Conservation (phyloP, 2,329 filamentous ascomycete genomes). For the Diaporthe longicolla region DNA sequence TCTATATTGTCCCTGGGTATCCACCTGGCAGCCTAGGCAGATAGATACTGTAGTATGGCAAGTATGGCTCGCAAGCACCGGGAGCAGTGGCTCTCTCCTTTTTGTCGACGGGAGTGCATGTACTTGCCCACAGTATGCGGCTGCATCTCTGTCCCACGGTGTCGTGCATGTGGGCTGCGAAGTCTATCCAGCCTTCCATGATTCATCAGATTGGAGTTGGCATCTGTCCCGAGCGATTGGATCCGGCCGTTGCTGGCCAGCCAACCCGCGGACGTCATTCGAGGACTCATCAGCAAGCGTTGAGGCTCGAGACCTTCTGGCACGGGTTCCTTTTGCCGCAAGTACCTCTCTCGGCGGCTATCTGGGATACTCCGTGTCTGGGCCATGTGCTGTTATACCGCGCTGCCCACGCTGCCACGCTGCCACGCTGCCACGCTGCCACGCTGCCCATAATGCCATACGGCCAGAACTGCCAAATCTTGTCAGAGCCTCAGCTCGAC, state of each 20-base stretch:
- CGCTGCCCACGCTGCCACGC: neutral
- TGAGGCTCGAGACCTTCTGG: slow-evolving; percentile 16
- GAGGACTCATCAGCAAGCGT: neutral
- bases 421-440: neutral
- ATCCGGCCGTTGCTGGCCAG: slow-evolving; percentile 22
- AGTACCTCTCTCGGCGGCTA: neutral
- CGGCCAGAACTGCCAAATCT: neutral
- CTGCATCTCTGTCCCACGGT: slow-evolving; percentile 3
- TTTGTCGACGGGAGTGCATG: neutral
- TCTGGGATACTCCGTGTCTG: neutral
- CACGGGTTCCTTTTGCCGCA: too few relatives aligned
- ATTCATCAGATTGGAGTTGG: slow-evolving; percentile 28
- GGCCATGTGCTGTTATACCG: neutral
- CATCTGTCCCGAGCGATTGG: slow-evolving; percentile 30
- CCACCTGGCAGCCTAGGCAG: too few relatives aligned
- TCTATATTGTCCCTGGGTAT: too few relatives aligned
- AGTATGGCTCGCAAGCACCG: too few relatives aligned
- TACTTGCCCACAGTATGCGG: neutral
- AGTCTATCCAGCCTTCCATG: slow-evolving; percentile 25
- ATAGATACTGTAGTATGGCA: too few relatives aligned
- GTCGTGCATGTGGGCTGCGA: slow-evolving; percentile 9
- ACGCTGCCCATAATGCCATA: too few relatives aligned
- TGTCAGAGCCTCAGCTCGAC: slow-evolving; percentile 7
- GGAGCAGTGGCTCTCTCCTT: too few relatives aligned
- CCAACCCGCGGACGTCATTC: slow-evolving; percentile 14